Evolutionary conservation across 441 rosid species (phyloP).

Genomic region (Metrosideros polymorpha): DNA sequence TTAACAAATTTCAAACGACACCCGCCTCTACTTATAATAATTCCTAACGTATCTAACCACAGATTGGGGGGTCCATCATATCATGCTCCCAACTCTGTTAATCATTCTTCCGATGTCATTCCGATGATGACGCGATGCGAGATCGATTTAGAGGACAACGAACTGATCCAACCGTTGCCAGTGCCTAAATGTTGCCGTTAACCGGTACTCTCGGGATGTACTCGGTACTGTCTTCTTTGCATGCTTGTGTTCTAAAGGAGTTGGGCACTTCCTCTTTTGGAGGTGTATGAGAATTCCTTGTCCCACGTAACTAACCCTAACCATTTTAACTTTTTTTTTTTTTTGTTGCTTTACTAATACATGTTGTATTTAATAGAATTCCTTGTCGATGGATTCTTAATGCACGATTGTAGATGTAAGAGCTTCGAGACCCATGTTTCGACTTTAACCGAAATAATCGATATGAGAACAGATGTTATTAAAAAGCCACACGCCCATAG

Average conservation of each 20-base stretch:
- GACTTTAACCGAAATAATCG: background rate
- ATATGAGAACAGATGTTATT: fast-evolving
- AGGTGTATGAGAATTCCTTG: background rate
- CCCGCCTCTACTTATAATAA: background rate
- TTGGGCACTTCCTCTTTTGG: background rate
- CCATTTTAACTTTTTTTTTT: background rate
- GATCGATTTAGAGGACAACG: too few species aligned
- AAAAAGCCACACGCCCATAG: fast-evolving
- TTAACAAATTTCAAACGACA: background rate
- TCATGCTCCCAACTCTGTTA: background rate
- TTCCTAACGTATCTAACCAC: background rate
- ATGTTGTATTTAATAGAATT: background rate
- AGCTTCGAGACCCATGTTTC: background rate
- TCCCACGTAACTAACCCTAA: background rate
- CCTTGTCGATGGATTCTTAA: fast-evolving
- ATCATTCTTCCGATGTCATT: background rate
- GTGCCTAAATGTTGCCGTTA: fast-evolving
- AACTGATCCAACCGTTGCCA: fast-evolving
- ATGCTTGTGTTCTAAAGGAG: background rate
- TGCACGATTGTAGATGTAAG: background rate
- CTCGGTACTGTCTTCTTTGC: background rate
- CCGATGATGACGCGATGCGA: too few species aligned
- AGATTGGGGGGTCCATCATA: background rate
- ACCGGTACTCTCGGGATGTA: background rate
- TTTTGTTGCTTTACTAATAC: fast-evolving